These are phyloP conservation scores for Calonectria montana DNA, from an alignment of 2,329 filamentous ascomycete species.

Conservation along the genomic window DNA sequence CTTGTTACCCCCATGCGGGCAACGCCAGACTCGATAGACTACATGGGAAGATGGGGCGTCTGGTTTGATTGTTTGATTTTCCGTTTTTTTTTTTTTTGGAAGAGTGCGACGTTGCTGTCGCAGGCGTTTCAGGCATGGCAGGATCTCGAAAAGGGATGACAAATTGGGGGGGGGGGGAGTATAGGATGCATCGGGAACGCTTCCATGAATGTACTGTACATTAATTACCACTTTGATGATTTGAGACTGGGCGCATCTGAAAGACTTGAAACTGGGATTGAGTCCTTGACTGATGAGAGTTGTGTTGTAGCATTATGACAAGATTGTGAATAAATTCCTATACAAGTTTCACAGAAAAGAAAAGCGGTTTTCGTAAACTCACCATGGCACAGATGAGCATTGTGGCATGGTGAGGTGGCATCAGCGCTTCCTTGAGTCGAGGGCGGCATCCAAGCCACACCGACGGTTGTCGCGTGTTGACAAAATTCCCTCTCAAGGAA, in stretches of 20 bases:
- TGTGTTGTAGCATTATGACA: background rate
- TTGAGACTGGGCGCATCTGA: slow-evolving; percentile 5
- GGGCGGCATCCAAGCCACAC: slow-evolving; percentile 15
- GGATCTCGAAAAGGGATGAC: slow-evolving; percentile 23
- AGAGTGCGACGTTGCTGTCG: slow-evolving; percentile 41
- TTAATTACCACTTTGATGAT: slow-evolving; percentile 1
- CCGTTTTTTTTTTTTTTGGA: slow-evolving; percentile 17
- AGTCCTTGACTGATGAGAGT: background rate
- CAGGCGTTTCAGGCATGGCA: slow-evolving; percentile 42
- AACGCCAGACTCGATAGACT: slow-evolving; percentile 25
- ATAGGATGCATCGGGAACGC: slow-evolving; percentile 9
- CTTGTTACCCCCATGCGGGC: slow-evolving; percentile 19
- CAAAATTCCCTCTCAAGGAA: slow-evolving; percentile 25
- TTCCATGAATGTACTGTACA: slow-evolving; percentile 18
- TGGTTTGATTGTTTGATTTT: slow-evolving; percentile 14
- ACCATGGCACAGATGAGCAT: background rate
- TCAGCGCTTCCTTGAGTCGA: slow-evolving; percentile 26
- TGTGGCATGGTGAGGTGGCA: slow-evolving; percentile 31
- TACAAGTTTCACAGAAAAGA: background rate
- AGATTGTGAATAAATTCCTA: background rate
- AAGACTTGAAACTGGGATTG: slow-evolving; percentile 19
- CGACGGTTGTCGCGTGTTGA: slow-evolving; percentile 21
- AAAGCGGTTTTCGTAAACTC: background rate
- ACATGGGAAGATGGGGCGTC: slow-evolving; percentile 25
- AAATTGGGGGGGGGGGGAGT: slow-evolving; percentile 10